These are phyloP conservation scores for Cryptococcus floricola DNA, from an alignment of 1,284 basidiomycete genomes.

Conservation along the genomic window DNA sequence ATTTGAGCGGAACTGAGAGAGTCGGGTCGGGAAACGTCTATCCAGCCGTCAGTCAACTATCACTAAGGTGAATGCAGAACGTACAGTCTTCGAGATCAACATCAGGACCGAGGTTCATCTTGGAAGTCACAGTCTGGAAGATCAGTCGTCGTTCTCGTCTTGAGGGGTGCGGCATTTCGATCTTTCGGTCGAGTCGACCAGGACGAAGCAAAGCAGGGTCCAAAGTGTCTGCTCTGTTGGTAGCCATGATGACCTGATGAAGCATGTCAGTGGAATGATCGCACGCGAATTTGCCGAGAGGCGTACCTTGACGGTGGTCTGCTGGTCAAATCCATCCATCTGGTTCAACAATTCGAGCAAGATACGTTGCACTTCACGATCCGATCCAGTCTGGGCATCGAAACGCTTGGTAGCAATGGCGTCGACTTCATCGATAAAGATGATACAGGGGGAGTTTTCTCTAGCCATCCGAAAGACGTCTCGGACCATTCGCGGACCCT, in stretches of 20 bases:
- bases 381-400: constrained; percentile 98
- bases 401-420: constrained; percentile 99
- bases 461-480: constrained; percentile 97
- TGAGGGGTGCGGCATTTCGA: constrained; percentile 94
- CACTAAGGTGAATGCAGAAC: constrained; percentile 38
- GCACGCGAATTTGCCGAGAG: background rate
- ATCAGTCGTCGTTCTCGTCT: constrained; percentile 94
- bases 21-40: constrained; percentile 95
- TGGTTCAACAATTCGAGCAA: constrained; percentile 97
- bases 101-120: constrained; percentile 98
- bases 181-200: constrained; percentile 96
- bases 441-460: constrained; percentile 96
- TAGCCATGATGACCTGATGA: constrained; percentile 91
- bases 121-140: constrained; percentile 95
- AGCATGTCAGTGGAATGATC: background rate
- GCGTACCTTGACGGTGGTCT: constrained; percentile 92
- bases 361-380: constrained; percentile 98
- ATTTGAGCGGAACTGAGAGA: constrained; percentile 94
- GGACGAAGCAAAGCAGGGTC: constrained; percentile 96
- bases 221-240: constrained; percentile 91
- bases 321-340: constrained; percentile 99
- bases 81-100: constrained; percentile 97
- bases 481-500: constrained; percentile 97
- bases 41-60: background rate
- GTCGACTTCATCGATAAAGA: constrained; percentile 99